Evolutionary conservation across 2,329 filamentous ascomycete genomes (phyloP), one percentile per base, ranked within the genome.

Genomic region (Bipolaris oryzae): DNA sequence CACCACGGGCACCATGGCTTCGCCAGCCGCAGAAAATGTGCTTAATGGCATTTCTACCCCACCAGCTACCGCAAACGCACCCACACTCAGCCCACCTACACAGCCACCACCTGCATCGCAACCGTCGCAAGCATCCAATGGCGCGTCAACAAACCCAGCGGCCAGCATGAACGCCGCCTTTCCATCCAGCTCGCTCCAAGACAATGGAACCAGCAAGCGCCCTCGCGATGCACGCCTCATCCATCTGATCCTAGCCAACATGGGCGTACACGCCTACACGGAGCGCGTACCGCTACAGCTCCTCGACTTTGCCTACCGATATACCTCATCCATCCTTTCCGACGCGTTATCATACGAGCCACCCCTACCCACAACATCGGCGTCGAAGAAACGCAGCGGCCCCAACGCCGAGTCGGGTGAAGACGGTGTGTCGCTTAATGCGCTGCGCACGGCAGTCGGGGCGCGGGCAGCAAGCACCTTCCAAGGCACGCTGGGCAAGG

Each of bases 281-380:
- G 86, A 89, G 74, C 90, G 91, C 69, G 90, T 95, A 1, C 91
- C 91, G 0, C 84, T 94, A 0, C 87, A 93, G 56, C 87, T 95
- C 46, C 87, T 95, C 74, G 91, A 95, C 64, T 94, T 94, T 72
- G 89, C 91, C 46, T 95, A 95, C 82, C 87, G 91, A 35, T 90
- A 92, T 81, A 91, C 89, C 9, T 87, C 86, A 1, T 84, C 85
- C 55, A 82, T 93, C 34, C 85, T 93, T 18, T 86, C 81, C 63
- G 89, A 92, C 77, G 88, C 74, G 5, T 59, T 76, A 1, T 61
- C 63, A 3, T 74, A 76, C 67, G 72, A 74, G 45, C 72, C 71
- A 0, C 71, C 72, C 0, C 16, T 63, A 0, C 65, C 63, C 0
- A 53, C 58, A 0, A 34, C 59, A 3, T 53, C 50, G 1, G n/a